Base-by-base conservation (phyloP, 1,284 basidiomycete genomes). In the Ceratobasidium sp. region DNA sequence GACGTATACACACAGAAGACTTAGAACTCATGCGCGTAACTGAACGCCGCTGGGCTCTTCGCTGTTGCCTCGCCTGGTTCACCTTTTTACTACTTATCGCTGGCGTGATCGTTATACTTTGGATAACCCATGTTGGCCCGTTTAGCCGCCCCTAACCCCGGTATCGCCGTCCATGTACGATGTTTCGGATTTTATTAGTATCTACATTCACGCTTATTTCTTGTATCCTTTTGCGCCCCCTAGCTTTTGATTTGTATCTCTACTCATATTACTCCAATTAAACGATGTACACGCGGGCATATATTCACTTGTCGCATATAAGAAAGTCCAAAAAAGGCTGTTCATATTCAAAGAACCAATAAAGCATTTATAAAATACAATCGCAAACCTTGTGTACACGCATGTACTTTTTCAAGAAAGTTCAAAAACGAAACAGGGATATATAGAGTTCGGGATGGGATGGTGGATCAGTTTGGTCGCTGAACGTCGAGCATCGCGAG, bases 401-500 rank as follows among this genome's bases (percentile, higher is more conserved):
- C n/a, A 17, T 19, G 24, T 50, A 29, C 27, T 65, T 48, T 7
- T 48, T 51, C 47, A 50, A 9, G 22, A 14, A 4, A 7, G 2
- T 33, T 14, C 15, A 53, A 41, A 44, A 41, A 4, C 6, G 11
- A 41, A 41, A 41, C 6, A 11, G 11, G 36, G 36, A 41, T 41
- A 41, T 41, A 41, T 41, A 41, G 36, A 41, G 36, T 41, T 41
- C 36, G 36, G 11, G 6, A 5, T 11, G 36, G 36, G 36, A 41
- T 41, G 36, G 36, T 41, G 36, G 36, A 41, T 57, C 33, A 56
- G 6, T 41, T 51, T 47, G 69, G 69, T 27, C 69, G 44, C n/a
- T 73, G 69, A 22, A 73, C 87, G 80, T 97, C 94, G 54, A 96
- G 84, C 60, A 95, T 82, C 76, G 89, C 88, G 56, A 96, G 83